phyloP scores from a whole-genome alignment of 2,329 filamentous ascomycete genomes.

The Thielaviopsis euricoi region DNA sequence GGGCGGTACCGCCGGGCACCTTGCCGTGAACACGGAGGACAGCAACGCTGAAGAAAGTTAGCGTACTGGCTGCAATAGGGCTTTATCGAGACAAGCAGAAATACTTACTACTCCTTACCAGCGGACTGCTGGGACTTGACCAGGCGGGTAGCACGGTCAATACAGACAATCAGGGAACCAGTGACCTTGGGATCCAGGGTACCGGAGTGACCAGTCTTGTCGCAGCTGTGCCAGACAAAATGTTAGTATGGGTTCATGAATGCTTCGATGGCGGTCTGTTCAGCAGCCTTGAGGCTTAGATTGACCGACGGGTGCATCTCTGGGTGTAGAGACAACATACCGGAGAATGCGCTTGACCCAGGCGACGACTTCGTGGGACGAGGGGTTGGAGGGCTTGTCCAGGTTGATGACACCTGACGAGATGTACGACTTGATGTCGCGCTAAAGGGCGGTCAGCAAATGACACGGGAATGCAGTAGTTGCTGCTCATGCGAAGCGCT shows the following conservation, averaged over 20 bases:
- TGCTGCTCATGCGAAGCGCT: neutral
- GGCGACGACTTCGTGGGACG: constrained; percentile 94
- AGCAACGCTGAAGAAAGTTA: constrained; percentile 38
- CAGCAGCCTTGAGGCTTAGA: neutral
- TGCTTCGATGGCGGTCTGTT: neutral
- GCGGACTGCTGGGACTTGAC: constrained; percentile 98
- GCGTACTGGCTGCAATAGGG: neutral
- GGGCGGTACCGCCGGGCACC: constrained; percentile 79
- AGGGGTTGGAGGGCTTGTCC: constrained; percentile 73
- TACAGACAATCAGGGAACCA: constrained; percentile 83
- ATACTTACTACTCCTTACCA: constrained; percentile 70
- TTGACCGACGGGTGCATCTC: neutral
- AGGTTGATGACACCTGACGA: constrained; percentile 97
- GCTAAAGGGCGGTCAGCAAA: constrained; percentile 20
- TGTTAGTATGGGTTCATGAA: neutral
- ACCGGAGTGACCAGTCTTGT: constrained; percentile 96
- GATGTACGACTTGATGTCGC: constrained; percentile 93
- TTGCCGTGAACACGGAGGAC: constrained; percentile 93
- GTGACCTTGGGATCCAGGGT: constrained; percentile 98
- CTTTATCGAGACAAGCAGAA: neutral
- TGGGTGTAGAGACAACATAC: constrained; percentile 28
- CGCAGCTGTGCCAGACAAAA: constrained; percentile 23
- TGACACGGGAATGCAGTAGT: neutral
- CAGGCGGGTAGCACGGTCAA: constrained; percentile 90
- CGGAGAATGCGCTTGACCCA: constrained; percentile 97